Conservation (phyloP, 805 yeast species). For the Saccharomycopsis microspora region DNA sequence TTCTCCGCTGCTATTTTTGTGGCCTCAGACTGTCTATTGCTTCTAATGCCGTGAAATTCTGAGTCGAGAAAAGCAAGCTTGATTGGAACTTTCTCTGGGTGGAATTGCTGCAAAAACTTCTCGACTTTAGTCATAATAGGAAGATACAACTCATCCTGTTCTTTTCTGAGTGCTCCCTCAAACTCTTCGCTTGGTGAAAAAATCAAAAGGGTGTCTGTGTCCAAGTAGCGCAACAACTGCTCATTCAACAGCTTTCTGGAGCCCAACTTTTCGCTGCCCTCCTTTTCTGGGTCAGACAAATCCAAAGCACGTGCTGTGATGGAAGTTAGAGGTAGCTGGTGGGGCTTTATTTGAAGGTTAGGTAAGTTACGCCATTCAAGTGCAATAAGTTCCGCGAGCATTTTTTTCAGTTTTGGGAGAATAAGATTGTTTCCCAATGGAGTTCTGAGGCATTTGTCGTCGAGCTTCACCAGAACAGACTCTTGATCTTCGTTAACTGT, state of each 20-base stretch:
- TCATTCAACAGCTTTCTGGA: constrained; percentile 42
- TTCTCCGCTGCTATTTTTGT: constrained; percentile 49
- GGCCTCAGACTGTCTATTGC: constrained; percentile 57
- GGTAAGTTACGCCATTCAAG: constrained; percentile 84
- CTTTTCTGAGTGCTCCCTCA: constrained; percentile 68
- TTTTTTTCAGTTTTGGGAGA: constrained; percentile 46
- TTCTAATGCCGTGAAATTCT: constrained; percentile 70
- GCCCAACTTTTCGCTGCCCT: constrained; percentile 52
- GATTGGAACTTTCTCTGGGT: constrained; percentile 22
- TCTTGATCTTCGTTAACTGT: constrained; percentile 21
- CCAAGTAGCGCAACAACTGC: constrained; percentile 69
- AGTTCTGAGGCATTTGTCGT: constrained; percentile 67
- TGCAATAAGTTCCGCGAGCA: constrained; percentile 62
- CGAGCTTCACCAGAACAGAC: constrained; percentile 48
- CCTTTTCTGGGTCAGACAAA: constrained; percentile 28
- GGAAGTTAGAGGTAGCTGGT: constrained; percentile 79
- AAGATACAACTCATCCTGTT: constrained; percentile 67
- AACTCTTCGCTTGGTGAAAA: constrained; percentile 74
- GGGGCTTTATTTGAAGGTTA: constrained; percentile 56
- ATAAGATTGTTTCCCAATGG: constrained; percentile 67
- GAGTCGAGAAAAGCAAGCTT: constrained; percentile 59
- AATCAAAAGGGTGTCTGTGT: constrained; percentile 87
- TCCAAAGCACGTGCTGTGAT: constrained; percentile 82
- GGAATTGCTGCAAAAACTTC: constrained; percentile 34
- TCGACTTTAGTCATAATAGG: constrained; percentile 68